phyloP scores from a whole-genome alignment of 768 basidiomycete genomes.

The Podaxis rugospora region DNA sequence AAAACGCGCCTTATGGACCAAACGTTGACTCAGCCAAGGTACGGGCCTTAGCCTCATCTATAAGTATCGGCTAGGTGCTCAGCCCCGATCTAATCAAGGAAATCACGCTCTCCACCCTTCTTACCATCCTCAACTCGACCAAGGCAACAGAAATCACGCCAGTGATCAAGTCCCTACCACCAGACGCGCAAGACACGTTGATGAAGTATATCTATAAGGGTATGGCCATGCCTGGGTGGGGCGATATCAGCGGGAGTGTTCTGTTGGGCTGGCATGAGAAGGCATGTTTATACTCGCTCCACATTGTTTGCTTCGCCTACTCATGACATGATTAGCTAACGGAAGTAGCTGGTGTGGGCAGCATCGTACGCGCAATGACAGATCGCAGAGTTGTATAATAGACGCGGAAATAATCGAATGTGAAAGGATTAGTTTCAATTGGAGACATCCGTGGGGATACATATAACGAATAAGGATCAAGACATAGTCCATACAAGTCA shows the following conservation, averaged over 20 bases:
- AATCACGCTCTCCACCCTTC: conserved; percentile 71
- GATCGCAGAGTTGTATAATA: conserved; percentile 48
- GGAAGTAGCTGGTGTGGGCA: conserved; percentile 90
- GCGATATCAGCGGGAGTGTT: conserved; percentile 58
- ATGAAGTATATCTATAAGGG: conserved; percentile 99
- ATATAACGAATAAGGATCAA: no score
- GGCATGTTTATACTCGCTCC: conserved; percentile 39
- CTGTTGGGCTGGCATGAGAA: conserved; percentile 93
- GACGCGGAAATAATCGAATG: background rate
- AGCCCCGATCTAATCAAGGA: conserved; percentile 30
- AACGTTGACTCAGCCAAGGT: conserved; percentile 91
- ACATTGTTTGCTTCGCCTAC: background rate
- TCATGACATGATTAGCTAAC: conserved; percentile 56
- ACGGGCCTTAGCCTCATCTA: conserved; percentile 4
- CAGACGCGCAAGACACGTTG: conserved; percentile 79
- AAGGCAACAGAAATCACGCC: conserved; percentile 81
- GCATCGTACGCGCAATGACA: conserved; percentile 83
- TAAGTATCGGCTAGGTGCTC: background rate
- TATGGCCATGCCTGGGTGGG: conserved; percentile 69
- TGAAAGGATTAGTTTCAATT: background rate
- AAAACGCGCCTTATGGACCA: conserved; percentile 85
- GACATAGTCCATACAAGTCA: background rate
- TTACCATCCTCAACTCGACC: conserved; percentile 91
- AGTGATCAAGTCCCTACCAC: conserved; percentile 67
- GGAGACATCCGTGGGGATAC: background rate